Conservation (phyloP, 306 rosid genomes). For the Glycine latifolia region DNA sequence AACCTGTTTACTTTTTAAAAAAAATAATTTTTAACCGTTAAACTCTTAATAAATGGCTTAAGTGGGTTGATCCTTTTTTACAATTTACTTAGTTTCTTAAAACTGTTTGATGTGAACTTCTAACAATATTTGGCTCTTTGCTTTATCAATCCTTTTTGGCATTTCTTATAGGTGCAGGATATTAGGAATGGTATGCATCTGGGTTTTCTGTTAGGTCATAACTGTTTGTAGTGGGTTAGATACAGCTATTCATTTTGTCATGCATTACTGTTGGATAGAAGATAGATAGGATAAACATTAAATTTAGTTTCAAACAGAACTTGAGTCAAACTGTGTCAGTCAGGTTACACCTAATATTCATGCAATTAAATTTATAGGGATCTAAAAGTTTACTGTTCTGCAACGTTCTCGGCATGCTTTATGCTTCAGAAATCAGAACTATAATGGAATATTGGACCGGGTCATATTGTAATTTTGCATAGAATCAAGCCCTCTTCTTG, state of each 20-base stretch:
- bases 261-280: slow-evolving; percentile 33
- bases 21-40: not conserved
- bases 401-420: slow-evolving; percentile 8
- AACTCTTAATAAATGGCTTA: slow-evolving; percentile 26
- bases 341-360: not conserved
- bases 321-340: not conserved
- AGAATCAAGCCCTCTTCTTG: slow-evolving; percentile 21
- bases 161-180: slow-evolving; percentile 1
- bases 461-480: slow-evolving; percentile 30
- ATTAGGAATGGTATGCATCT: not conserved
- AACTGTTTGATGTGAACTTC: not conserved
- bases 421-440: slow-evolving; percentile 16
- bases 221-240: slow-evolving; percentile 10
- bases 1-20: not conserved
- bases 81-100: not conserved
- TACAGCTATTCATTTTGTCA: slow-evolving; percentile 5
- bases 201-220: slow-evolving; percentile 3
- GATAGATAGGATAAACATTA: not conserved
- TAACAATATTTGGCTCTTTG: slow-evolving; percentile 11
- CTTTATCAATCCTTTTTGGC: not conserved
- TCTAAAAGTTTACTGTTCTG: slow-evolving; percentile 1
- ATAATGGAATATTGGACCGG: slow-evolving; percentile 2
- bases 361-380: not conserved
- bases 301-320: slow-evolving; percentile 5
- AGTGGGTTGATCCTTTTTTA: not conserved